Conservation (phyloP, 2,329 filamentous ascomycete species). For the Cladophialophora carrionii region DNA sequence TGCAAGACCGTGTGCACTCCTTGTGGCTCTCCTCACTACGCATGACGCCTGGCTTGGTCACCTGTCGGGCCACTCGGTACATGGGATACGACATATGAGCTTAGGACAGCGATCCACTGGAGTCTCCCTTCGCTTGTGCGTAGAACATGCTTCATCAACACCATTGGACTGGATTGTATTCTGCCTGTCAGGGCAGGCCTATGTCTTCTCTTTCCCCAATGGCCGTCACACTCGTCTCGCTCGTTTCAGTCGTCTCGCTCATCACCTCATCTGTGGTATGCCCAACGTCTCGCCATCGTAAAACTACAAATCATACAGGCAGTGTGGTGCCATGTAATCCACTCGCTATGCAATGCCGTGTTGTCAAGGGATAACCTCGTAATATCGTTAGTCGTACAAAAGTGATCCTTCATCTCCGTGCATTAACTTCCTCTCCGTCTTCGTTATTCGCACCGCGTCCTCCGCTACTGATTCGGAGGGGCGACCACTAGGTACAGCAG, state of each 20-base stretch:
- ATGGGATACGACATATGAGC: background rate
- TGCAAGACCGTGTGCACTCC: too few species aligned
- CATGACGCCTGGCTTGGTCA: background rate
- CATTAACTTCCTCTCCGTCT: background rate
- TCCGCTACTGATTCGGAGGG: background rate
- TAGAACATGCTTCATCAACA: background rate
- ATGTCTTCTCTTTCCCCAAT: background rate
- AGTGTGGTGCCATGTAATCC: background rate
- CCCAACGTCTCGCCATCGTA: background rate
- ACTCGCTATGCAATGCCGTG: slow-evolving; percentile 9
- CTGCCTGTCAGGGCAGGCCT: background rate
- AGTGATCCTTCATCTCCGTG: slow-evolving; percentile 5
- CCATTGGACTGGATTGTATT: background rate
- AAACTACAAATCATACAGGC: background rate
- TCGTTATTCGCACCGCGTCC: background rate
- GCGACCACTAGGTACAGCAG: background rate
- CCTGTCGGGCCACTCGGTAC: background rate
- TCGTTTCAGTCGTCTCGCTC: slow-evolving; percentile 3
- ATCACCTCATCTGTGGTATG: background rate
- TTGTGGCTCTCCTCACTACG: too few species aligned
- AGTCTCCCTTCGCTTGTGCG: too few species aligned
- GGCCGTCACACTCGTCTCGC: slow-evolving; percentile 8
- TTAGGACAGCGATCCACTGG: background rate
- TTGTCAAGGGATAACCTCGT: background rate
- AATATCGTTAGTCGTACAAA: slow-evolving; percentile 23